Percentiles rank a stretch among this genome's conserved stretches.
Conservation (phyloP, 1,284 basidiomycete species). For the Apiotrichum veenhuisii region DNA sequence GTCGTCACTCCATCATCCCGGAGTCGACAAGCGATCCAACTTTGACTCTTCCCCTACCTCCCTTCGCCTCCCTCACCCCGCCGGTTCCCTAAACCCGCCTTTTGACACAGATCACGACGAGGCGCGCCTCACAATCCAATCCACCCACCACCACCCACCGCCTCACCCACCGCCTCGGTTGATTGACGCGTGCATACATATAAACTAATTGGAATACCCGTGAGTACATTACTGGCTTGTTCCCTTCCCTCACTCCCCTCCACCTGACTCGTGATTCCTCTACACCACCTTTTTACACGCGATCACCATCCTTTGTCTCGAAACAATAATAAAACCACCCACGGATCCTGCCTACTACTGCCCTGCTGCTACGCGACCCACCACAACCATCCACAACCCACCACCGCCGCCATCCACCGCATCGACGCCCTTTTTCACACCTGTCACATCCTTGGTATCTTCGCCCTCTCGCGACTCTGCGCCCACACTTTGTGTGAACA, state of each 20-base stretch:
- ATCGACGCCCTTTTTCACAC: not conserved
- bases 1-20: not conserved
- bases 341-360: no score
- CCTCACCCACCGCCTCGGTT: no score
- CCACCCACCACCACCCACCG: no score
- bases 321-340: not conserved
- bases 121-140: no score
- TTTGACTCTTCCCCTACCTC: not conserved
- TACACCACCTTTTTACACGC: not conserved
- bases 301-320: not conserved
- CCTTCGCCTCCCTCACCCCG: not conserved
- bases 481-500: not conserved
- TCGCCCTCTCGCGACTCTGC: not conserved
- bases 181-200: no score
- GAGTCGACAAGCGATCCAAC: no score
- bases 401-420: not conserved
- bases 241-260: conserved; percentile 8
- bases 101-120: no score
- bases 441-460: not conserved
- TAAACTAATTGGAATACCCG: no score
- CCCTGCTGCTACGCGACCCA: not conserved
- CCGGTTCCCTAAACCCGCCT: no score
- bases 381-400: not conserved
- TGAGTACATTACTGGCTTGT: not conserved
- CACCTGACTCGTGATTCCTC: conserved; percentile 16